phyloP scores from a whole-genome alignment of 257 asterid species.

The Solanum phureja region DNA sequence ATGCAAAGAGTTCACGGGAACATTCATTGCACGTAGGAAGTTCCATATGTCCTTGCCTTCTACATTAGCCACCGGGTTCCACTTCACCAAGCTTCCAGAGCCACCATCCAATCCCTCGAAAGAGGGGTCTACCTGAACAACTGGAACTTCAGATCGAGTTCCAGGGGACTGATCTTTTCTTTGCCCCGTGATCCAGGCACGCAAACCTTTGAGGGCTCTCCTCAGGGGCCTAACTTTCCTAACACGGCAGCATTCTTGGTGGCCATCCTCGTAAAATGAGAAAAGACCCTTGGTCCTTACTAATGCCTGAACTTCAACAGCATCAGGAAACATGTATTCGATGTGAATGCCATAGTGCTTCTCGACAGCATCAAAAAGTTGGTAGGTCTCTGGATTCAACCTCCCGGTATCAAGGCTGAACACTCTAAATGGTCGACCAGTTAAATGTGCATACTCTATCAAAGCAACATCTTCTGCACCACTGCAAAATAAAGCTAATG shows the following conservation, averaged over 20 bases:
- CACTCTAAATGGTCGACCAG: slow-evolving; percentile 78
- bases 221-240: slow-evolving; percentile 75
- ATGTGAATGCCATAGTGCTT: slow-evolving; percentile 62
- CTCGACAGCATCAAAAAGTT: slow-evolving; percentile 63
- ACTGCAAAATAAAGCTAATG: slow-evolving; percentile 24
- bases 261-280: slow-evolving; percentile 89
- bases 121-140: slow-evolving; percentile 72
- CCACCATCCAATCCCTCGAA: slow-evolving; percentile 85
- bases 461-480: slow-evolving; percentile 91
- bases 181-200: slow-evolving; percentile 91
- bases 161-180: slow-evolving; percentile 91
- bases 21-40: slow-evolving; percentile 58
- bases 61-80: slow-evolving; percentile 78
- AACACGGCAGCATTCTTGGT: slow-evolving; percentile 90
- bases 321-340: slow-evolving; percentile 84
- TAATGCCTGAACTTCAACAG: slow-evolving; percentile 66
- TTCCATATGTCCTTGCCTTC: slow-evolving; percentile 65
- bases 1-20: slow-evolving; percentile 71
- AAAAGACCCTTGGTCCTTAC: slow-evolving; percentile 80
- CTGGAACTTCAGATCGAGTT: slow-evolving; percentile 68
- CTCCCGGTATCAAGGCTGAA: slow-evolving; percentile 89
- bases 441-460: slow-evolving; percentile 70
- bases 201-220: slow-evolving; percentile 68
- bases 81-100: slow-evolving; percentile 70
- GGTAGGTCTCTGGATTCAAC: slow-evolving; percentile 75